Base-by-base conservation (phyloP, 2,329 filamentous ascomycete species). In the Chaetomium strumarium region DNA sequence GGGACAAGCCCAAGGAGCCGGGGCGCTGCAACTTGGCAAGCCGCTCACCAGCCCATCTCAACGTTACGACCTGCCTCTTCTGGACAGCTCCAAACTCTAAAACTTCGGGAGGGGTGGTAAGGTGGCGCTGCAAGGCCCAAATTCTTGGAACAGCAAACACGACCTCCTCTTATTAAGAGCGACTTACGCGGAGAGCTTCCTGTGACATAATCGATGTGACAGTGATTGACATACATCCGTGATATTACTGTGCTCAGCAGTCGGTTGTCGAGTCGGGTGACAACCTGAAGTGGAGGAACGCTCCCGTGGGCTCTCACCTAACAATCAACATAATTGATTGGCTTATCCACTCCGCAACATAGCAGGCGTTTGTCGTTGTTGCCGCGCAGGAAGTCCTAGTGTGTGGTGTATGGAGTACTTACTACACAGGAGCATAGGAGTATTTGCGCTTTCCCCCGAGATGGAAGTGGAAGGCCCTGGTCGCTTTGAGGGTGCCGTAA, bases 11-110 rank as follows among this genome's bases (percentile, higher is more conserved):
- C 42, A n/a, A 30, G 40, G 17, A 37, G 17, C 44, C 39, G 33
- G 44, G 46, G 46, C 20, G 43, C 55, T 54, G 52, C 53, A n/a
- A n/a, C n/a, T n/a, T n/a, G n/a, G n/a, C n/a, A 52, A 53, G 55
- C 41, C 48, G 43, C 37, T 43, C 49, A 45, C 48, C 44, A 44
- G 31, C 3, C 48, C 44, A 44, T 30, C 3, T 24, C 24, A 24
- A n/a, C 7, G 48, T 55, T 57, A 45, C 39, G 45, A 55, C 55
- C 57, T 56, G 54, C 54, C 54, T 55, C 16, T 53, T 58, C 43
- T 19, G 53, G 56, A 52, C 53, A 55, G 49, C 49, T 55, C 48
- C 52, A 46, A 44, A 48, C 34, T 37, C 39, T 42, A 42, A 42
- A 42, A 16, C 29, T 44, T 33, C 30, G 39, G 38, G 47, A 30